Base-by-base conservation (phyloP, 1,284 basidiomycete species). In the Puccinia sorghi region DNA sequence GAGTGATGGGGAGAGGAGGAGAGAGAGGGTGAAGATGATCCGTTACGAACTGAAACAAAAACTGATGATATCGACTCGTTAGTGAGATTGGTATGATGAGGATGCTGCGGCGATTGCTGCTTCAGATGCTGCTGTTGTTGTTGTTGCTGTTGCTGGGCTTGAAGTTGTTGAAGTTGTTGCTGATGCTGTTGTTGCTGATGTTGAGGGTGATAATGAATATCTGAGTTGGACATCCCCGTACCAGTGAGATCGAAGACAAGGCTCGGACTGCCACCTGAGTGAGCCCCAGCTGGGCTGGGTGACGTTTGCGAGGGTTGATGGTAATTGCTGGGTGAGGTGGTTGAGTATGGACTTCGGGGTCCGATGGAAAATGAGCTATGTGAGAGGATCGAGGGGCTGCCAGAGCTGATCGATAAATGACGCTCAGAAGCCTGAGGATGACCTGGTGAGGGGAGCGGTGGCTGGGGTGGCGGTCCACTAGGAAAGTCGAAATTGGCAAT, bases 401-500 rank as follows among this genome's bases (percentile, higher is more conserved):
- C 74, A 20, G 74, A 77, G 56, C 74, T 77, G 39, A 77, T 67
- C n/a, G 74, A 77, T 48, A 77, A 43, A 77, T 77, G 74, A 13
- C 73, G 73, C 20, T 75, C 73, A 46, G 59, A 32, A 13, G 5
- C 46, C 37, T 64, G 41, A 46, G 43, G 2, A 32, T 73, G 56
- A 20, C 37, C 48, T 46, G 72, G 37, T 63, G 41, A 63, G 48
- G 73, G 63, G 20, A 64, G 63, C 50, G 74, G 63, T 54, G 54
- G 66, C 17, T 54, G 63, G 13, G 73, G 73, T 20, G 74, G 74
- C 6, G 64, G 64, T 17, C 66, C 64, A 61, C 64, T 77, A 46
- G 76, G 66, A 22, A 78, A 78, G 61, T 78, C 76, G 50, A 78
- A 78, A 46, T 78, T 70, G 20, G 76, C 37, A 71, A 78, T 78